Evolutionary conservation across 768 basidiomycete species (phyloP).

Genomic region (Auricularia heimuer): DNA sequence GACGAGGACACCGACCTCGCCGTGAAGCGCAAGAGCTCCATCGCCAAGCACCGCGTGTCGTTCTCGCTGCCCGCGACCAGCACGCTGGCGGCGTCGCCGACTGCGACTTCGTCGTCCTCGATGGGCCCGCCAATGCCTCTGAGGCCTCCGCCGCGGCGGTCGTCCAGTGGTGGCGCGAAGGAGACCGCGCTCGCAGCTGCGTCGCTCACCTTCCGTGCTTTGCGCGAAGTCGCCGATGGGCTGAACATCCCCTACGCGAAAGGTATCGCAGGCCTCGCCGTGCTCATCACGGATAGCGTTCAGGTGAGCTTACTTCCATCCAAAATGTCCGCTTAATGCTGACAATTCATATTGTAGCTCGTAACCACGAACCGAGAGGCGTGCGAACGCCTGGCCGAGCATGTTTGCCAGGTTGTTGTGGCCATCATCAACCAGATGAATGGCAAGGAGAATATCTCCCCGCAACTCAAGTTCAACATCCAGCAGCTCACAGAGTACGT

Average conservation of each 20-base stretch:
- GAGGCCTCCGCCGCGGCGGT: neutral
- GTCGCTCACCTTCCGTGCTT: neutral
- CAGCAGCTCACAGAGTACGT: neutral
- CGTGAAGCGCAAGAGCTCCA: neutral
- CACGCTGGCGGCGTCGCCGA: neutral
- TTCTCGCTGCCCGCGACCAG: neutral
- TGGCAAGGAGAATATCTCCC: slow-evolving; percentile 1
- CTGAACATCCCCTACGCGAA: neutral
- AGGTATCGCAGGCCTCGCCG: neutral
- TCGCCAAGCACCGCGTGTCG: neutral
- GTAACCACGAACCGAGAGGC: neutral
- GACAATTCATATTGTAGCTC: neutral
- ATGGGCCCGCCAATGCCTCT: neutral
- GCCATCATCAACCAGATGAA: slow-evolving; percentile 2
- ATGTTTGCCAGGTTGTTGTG: neutral
- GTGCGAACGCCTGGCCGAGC: neutral
- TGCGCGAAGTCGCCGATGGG: neutral
- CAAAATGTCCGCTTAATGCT: neutral
- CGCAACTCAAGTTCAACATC: neutral
- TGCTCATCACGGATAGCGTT: neutral
- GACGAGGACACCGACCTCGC: neutral
- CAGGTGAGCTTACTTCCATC: neutral
- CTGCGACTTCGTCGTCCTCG: neutral
- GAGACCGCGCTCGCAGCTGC: neutral
- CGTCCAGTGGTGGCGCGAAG: neutral